Evolutionary conservation across 345 rosid species (phyloP), one percentile per base, ranked within the genome.

Genomic region (Salix koriyanagi): DNA sequence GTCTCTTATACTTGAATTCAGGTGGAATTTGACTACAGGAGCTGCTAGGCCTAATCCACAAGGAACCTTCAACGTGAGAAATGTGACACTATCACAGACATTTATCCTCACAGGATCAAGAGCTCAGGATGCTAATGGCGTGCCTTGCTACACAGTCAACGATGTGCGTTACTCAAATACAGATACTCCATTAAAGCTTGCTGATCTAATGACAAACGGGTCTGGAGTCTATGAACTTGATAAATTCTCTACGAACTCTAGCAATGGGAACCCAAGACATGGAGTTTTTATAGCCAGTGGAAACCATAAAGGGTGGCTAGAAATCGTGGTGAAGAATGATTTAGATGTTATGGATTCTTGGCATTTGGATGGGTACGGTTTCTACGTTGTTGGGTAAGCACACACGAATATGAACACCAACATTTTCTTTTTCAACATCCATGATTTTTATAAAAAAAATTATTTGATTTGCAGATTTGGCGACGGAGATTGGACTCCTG

Each of bases 21-120:
- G 90, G 78, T 90, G 91, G 93, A 88, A 87, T 78, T 6, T 87
- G 83, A 90, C 89, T 0, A 13, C 88, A 14, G 94, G 91, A 56
- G 90, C 94, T 36, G 90, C 91, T 1, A 86, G 94, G 86, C 91
- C 91, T 7, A 83, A 88, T 11, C 90, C 87, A 48, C 94, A 90
- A 72, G 90, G 90, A 77, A 84, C 88, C 23, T 90, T 90, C 77
- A 88, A 84, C 44, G 88, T 87, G 39, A 52, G 87, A 32, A 86
- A 90, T 67, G 88, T 86, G 70, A 87, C 83, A 30, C 4, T 84
- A 23, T 70, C 86, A 15, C 88, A 88, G 28, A 79, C 87, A 42
- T 87, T 87, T 64, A 37, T 85, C 30, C 88, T 87, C 9, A 76
- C 65, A 1, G 79, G 76, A 32, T 79, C 86, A 50, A 25, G 16